Percentiles rank a stretch among this genome's conserved stretches.
phyloP scores from a whole-genome alignment of 768 basidiomycete species.

The Trametes cingulata region DNA sequence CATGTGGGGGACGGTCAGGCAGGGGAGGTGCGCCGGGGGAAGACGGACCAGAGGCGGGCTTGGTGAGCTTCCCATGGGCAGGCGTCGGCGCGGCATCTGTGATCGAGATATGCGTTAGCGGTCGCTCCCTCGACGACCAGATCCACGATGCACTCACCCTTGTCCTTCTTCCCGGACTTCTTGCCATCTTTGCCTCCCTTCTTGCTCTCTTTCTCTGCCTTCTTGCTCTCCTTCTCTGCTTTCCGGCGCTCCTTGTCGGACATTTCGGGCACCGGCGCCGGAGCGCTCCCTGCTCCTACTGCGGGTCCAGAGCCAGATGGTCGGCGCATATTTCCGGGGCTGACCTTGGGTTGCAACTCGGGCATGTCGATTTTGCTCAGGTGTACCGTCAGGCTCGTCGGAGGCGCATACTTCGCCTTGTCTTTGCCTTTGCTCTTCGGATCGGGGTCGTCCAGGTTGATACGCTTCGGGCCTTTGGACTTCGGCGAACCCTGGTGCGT shows the following conservation, averaged over 20 bases:
- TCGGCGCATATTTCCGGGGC: constrained; percentile 4
- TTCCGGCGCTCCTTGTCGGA: constrained; percentile 32
- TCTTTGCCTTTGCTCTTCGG: constrained; percentile 42
- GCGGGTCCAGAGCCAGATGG: constrained; percentile 12
- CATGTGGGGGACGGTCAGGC: constrained; percentile 1
- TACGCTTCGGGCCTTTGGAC: constrained; percentile 55
- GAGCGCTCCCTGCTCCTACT: constrained; percentile 12
- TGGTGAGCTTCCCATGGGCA: constrained; percentile 3
- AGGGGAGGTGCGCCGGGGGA: not conserved
- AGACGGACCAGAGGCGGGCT: not conserved
- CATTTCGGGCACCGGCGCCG: not conserved
- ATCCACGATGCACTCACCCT: not conserved
- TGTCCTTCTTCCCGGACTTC: constrained; percentile 36
- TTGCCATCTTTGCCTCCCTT: constrained; percentile 34
- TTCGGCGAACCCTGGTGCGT: constrained; percentile 34
- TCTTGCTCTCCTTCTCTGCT: constrained; percentile 41
- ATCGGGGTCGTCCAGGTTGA: constrained; percentile 56
- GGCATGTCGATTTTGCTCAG: constrained; percentile 88
- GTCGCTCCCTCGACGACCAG: no score
- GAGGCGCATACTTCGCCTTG: constrained; percentile 57
- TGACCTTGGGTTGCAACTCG: constrained; percentile 62
- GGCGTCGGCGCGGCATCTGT: not conserved
- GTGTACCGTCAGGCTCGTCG: constrained; percentile 67
- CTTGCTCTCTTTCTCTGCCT: constrained; percentile 34
- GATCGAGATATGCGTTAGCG: not conserved